These are phyloP conservation scores for Typha latifolia DNA, from an alignment of 176 grass and related monocot genomes.

Conservation along the genomic window DNA sequence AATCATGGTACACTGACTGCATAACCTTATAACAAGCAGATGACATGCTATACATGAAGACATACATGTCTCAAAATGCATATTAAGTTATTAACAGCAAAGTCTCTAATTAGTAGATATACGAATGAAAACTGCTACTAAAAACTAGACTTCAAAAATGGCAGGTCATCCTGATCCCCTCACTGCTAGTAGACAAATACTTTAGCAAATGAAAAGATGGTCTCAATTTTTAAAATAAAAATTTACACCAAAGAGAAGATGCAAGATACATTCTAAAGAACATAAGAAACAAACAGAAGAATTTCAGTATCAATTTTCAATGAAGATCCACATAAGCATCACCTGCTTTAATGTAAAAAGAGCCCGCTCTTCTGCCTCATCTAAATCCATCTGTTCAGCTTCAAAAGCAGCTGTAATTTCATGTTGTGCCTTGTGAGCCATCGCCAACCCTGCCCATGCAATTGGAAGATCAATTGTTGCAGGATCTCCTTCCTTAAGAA, in stretches of 20 bases:
- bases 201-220: background rate
- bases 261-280: background rate
- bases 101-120: no score
- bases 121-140: background rate
- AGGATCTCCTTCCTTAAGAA: slow-evolving; percentile 90
- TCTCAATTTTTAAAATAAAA: background rate
- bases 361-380: slow-evolving; percentile 68
- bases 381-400: slow-evolving; percentile 38
- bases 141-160: no score
- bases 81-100: no score
- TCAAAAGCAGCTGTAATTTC: slow-evolving; percentile 71
- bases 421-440: slow-evolving; percentile 82
- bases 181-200: background rate
- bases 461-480: slow-evolving; percentile 75
- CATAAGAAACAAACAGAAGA: background rate
- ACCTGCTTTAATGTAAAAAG: slow-evolving; percentile 84
- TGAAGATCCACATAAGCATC: slow-evolving; percentile 10
- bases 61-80: no score
- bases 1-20: no score
- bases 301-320: background rate
- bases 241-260: background rate
- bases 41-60: no score
- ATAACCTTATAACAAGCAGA: no score
- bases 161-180: background rate
- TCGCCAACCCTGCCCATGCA: slow-evolving; percentile 87